Percentiles rank a stretch among this genome's conserved stretches.
phyloP scores from a whole-genome alignment of 2,329 filamentous ascomycete genomes.

The Curvularia eragrostidis region DNA sequence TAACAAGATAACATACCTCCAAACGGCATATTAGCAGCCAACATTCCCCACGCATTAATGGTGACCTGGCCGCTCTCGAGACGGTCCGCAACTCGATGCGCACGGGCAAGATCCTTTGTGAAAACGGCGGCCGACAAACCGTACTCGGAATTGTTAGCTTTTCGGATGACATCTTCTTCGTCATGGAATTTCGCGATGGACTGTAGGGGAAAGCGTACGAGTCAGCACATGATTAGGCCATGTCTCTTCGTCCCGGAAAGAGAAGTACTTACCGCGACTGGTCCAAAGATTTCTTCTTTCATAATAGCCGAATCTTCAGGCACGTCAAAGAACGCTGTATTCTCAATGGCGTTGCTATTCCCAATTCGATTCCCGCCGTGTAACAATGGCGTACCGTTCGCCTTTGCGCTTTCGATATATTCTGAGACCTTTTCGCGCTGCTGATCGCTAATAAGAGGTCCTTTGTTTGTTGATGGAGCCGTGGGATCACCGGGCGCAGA shows the following conservation, averaged over 20 bases:
- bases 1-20: neutral
- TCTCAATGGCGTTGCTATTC: neutral
- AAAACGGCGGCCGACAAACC: neutral
- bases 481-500: neutral
- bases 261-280: neutral
- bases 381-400: neutral
- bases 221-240: neutral
- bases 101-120: neutral
- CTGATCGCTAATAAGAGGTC: neutral
- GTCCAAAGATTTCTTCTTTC: conserved; percentile 1
- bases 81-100: neutral
- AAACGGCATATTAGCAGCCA: neutral
- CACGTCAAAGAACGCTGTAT: neutral
- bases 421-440: neutral
- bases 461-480: neutral
- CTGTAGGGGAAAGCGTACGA: neutral
- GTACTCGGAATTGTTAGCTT: conserved; percentile 1
- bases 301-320: neutral
- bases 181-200: neutral
- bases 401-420: neutral
- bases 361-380: neutral
- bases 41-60: neutral
- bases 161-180: neutral
- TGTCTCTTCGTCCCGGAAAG: neutral
- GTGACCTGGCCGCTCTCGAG: neutral